phyloP scores from a whole-genome alignment of 441 rosid species.

The Capsella rubella region DNA sequence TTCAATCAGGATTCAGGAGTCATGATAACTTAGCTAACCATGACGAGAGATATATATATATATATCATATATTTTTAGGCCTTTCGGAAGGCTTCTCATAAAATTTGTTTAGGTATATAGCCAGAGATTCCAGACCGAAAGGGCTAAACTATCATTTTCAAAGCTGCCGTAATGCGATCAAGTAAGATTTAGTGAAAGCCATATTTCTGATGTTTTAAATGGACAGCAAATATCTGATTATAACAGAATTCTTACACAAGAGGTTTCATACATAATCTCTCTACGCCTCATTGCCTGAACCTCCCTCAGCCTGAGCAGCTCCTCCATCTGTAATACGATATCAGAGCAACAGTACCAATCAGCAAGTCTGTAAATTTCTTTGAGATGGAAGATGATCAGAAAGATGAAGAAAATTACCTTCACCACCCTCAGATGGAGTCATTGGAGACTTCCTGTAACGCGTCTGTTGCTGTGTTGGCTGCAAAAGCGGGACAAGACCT shows the following conservation, averaged over 20 bases:
- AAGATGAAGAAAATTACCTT: slow-evolving; percentile 42
- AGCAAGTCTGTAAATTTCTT: slow-evolving; percentile 5
- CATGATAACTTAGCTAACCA: neutral
- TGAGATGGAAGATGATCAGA: slow-evolving; percentile 10
- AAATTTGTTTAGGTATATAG: neutral
- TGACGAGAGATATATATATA: no score
- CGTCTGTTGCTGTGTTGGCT: slow-evolving; percentile 99
- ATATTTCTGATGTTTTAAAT: slow-evolving; percentile 30
- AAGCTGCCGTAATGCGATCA: slow-evolving; percentile 28
- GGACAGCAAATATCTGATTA: slow-evolving; percentile 31
- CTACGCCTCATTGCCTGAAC: slow-evolving; percentile 55
- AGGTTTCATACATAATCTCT: slow-evolving; percentile 28
- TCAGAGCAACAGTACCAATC: neutral
- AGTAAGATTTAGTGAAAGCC: slow-evolving; percentile 28
- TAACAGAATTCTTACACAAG: slow-evolving; percentile 41
- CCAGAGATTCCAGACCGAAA: slow-evolving; percentile 7
- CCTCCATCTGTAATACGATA: slow-evolving; percentile 59
- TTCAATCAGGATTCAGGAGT: neutral
- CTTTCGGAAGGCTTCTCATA: neutral
- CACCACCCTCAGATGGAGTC: slow-evolving; percentile 86
- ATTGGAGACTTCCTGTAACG: slow-evolving; percentile 89
- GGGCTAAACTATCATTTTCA: slow-evolving; percentile 3
- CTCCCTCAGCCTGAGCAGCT: slow-evolving; percentile 67
- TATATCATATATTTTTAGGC: neutral
- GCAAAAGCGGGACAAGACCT: slow-evolving; percentile 28